Conservation (phyloP, 331 rosid genomes). For the Malus hybrid region DNA sequence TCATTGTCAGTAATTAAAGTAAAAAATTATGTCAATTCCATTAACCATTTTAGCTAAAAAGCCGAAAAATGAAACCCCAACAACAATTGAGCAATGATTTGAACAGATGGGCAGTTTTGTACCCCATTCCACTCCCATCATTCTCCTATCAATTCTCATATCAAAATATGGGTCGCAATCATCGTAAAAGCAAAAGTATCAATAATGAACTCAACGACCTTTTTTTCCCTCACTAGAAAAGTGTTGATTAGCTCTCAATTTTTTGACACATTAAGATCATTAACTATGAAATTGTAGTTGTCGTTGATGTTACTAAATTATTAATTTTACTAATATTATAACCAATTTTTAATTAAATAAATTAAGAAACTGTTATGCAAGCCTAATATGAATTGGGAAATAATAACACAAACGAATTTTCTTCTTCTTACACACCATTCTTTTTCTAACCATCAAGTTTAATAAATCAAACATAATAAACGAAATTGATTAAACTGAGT, state of each 20-base stretch:
- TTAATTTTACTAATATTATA: neutral
- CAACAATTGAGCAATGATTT: conserved; percentile 42
- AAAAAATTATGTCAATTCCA: too few species aligned
- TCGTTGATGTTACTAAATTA: neutral
- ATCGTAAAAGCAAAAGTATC: conserved; percentile 19
- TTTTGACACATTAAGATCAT: neutral
- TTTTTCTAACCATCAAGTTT: too few species aligned
- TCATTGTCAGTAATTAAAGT: too few species aligned
- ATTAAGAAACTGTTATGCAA: neutral
- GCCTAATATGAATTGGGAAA: neutral
- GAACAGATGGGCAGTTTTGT: conserved; percentile 36
- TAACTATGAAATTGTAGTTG: neutral
- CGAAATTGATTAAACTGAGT: too few species aligned
- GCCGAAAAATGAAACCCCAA: conserved; percentile 14
- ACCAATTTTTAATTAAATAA: neutral
- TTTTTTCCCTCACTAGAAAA: too few species aligned
- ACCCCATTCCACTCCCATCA: conserved; percentile 64
- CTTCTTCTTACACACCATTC: too few species aligned
- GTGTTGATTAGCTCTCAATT: too few species aligned
- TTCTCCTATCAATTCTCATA: conserved; percentile 36
- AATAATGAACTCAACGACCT: neutral
- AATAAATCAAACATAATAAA: too few species aligned
- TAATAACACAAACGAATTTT: too few species aligned
- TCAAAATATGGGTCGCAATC: conserved; percentile 15
- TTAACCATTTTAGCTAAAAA: too few species aligned